Evolutionary conservation across 192 early-diverging fungal species (phyloP), one percentile per base, ranked within the genome.

Genomic region (Chytriomyces confervae): DNA sequence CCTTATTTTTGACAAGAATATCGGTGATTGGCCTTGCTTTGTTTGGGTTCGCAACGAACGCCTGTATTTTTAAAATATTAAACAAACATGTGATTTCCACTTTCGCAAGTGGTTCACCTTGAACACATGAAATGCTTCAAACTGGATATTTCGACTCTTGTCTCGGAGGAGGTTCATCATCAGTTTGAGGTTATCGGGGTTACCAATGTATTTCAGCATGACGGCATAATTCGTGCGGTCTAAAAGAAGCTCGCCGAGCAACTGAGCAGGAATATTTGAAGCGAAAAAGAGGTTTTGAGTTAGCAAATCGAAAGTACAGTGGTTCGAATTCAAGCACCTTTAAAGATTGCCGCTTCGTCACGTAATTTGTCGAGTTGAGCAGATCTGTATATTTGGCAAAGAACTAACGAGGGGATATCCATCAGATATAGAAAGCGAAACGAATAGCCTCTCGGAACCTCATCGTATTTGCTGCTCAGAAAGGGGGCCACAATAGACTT

Each of bases 101-200:
- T 13, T 51, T 70, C 36, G 13, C 9, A 62, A 61, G 49, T 3
- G 49, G 24, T 20, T 7, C 75, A 95, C 94, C 90, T 99, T 99
- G 88, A 98, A 99, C 44, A 98, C 96, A 86, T 99, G 98, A 89
- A 99, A 99, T 0, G 98, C 98, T 84, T 99, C 98, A 85, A 97
- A 98, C 85, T 98, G 98, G 77, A 99, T 99, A 80, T 98, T 99
- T 79, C 95, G 91, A 82, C 95, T 97, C 80, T 89, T 93, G 83
- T 98, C 96, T 68, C 94, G 89, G 64, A 99, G 85, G 67, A 97
- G 84, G 73, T 94, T 97, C 98, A 99, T 99, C 91, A 98, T 95
- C 77, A 97, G 89, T 85, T 98, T 97, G 67, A 99, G 85, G 78
- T 99, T 98, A 53, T 93, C 95, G 71, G 94, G 90, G 70, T 89